phyloP scores from a whole-genome alignment of 2,329 filamentous ascomycete species.

The Fusarium humuli region DNA sequence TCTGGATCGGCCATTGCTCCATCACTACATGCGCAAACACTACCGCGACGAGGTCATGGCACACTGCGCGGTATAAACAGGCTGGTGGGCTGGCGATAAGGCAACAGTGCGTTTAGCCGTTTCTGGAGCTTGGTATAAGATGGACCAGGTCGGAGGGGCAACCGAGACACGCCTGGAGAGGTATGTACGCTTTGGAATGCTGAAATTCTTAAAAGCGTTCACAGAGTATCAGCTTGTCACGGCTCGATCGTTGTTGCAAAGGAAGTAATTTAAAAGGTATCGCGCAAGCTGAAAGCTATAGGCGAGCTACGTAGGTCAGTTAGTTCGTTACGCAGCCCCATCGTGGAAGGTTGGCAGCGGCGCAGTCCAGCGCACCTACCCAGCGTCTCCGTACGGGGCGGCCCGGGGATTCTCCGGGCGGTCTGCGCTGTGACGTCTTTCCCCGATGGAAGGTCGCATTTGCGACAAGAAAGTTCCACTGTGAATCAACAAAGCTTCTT shows the following conservation, averaged over 20 bases:
- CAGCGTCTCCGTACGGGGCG: slow-evolving; percentile 26
- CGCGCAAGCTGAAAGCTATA: slow-evolving; percentile 41
- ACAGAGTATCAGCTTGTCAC: background rate
- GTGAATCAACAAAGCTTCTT: slow-evolving; percentile 27
- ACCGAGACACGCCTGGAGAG: slow-evolving; percentile 12
- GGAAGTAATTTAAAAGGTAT: slow-evolving; percentile 18
- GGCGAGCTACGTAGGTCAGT: slow-evolving; percentile 44
- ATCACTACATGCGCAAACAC: slow-evolving; percentile 51
- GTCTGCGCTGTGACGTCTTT: slow-evolving; percentile 44
- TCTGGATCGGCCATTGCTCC: slow-evolving; percentile 63
- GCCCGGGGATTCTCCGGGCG: slow-evolving; percentile 47
- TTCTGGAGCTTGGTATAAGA: slow-evolving; percentile 41
- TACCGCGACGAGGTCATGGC: slow-evolving; percentile 46
- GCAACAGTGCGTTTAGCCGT: slow-evolving; percentile 24
- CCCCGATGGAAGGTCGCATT: slow-evolving; percentile 27
- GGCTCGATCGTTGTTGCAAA: slow-evolving; percentile 1
- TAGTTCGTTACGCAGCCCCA: slow-evolving; percentile 42
- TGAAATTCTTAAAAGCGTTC: background rate
- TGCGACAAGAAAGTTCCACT: slow-evolving; percentile 31
- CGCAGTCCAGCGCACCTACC: slow-evolving; percentile 31
- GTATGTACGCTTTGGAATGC: slow-evolving; percentile 3
- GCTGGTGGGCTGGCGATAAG: slow-evolving; percentile 37
- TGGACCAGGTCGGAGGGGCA: slow-evolving; percentile 32
- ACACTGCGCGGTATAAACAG: slow-evolving; percentile 39
- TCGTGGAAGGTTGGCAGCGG: slow-evolving; percentile 41